phyloP scores from a whole-genome alignment of 1,284 basidiomycete species.

The Apiotrichum sp. region DNA sequence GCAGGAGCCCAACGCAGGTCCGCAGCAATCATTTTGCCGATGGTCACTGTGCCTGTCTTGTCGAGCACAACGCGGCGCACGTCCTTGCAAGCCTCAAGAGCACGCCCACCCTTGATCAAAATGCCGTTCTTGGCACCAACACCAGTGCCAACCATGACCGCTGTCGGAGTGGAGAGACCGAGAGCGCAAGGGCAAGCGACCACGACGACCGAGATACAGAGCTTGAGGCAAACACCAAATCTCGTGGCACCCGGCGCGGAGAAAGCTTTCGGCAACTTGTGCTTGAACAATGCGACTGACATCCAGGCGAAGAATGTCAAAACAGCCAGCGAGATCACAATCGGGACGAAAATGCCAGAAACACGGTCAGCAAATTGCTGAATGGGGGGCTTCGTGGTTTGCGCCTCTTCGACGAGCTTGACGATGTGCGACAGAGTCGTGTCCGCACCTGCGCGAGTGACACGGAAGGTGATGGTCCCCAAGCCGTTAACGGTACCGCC shows the following conservation, averaged over 20 bases:
- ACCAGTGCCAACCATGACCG: slow-evolving; percentile 99
- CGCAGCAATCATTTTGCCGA: slow-evolving; percentile 71
- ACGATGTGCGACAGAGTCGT: slow-evolving; percentile 96
- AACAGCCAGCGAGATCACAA: slow-evolving; percentile 74
- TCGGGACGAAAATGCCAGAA: slow-evolving; percentile 91
- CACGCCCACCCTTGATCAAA: slow-evolving; percentile 92
- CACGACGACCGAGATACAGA: slow-evolving; percentile 96
- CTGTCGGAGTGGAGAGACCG: slow-evolving; percentile 92
- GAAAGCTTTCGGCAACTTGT: slow-evolving; percentile 74
- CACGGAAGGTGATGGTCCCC: slow-evolving; percentile 91
- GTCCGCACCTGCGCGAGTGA: slow-evolving; percentile 91
- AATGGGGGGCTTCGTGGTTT: slow-evolving; percentile 96
- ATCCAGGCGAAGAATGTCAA: slow-evolving; percentile 85
- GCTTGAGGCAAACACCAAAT: slow-evolving; percentile 87
- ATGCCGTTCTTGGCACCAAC: slow-evolving; percentile 96
- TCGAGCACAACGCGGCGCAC: slow-evolving; percentile 82
- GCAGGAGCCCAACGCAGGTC: slow-evolving; percentile 67
- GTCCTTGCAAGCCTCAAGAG: slow-evolving; percentile 80
- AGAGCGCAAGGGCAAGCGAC: slow-evolving; percentile 98
- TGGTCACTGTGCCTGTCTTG: slow-evolving; percentile 96
- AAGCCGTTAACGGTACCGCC: slow-evolving; percentile 96
- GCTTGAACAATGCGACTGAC: slow-evolving; percentile 61
- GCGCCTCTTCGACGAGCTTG: slow-evolving; percentile 92
- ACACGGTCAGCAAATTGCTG: slow-evolving; percentile 93
- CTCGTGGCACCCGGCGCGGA: slow-evolving; percentile 72